Percentiles rank a stretch among this genome's conserved stretches.
These are phyloP conservation scores for Quercus alba DNA, from an alignment of 306 rosid species.

Conservation along the genomic window DNA sequence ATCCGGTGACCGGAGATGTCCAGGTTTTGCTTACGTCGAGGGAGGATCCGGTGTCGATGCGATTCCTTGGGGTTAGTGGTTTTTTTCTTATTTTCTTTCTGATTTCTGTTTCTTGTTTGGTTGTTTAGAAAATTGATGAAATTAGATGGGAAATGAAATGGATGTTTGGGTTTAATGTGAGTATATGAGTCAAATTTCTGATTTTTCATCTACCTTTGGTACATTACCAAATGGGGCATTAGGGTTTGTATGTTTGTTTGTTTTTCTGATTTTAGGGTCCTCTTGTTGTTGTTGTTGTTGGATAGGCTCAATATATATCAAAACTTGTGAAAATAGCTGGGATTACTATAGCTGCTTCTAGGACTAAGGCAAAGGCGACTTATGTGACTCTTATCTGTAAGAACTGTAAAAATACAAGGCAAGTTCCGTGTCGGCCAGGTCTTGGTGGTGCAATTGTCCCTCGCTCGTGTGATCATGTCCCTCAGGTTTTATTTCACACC, in stretches of 20 bases:
- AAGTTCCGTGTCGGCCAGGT: constrained; percentile 92
- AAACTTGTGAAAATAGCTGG: constrained; percentile 87
- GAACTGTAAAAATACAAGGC: constrained; percentile 74
- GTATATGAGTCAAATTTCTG: background rate
- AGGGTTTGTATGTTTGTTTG: background rate
- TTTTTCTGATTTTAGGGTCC: background rate
- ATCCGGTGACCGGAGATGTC: constrained; percentile 72
- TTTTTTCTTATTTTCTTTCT: background rate
- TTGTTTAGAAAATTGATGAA: background rate
- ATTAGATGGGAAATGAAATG: background rate
- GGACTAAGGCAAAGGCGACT: constrained; percentile 96
- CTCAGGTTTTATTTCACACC: constrained; percentile 60
- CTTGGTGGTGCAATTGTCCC: constrained; percentile 99
- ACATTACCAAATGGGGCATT: background rate
- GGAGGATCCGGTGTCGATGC: constrained; percentile 76
- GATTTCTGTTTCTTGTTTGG: background rate
- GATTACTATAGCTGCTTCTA: constrained; percentile 93
- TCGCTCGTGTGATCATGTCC: constrained; percentile 83
- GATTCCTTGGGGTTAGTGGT: constrained; percentile 76
- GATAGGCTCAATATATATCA: constrained; percentile 80
- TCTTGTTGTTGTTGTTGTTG: constrained; percentile 2
- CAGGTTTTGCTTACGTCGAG: constrained; percentile 88
- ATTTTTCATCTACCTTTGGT: background rate
- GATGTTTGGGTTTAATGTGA: background rate
- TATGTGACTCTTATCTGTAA: constrained; percentile 85